These are phyloP conservation scores for Microdochium trichocladiopsis DNA, from an alignment of 2,329 filamentous ascomycete species.

Conservation along the genomic window DNA sequence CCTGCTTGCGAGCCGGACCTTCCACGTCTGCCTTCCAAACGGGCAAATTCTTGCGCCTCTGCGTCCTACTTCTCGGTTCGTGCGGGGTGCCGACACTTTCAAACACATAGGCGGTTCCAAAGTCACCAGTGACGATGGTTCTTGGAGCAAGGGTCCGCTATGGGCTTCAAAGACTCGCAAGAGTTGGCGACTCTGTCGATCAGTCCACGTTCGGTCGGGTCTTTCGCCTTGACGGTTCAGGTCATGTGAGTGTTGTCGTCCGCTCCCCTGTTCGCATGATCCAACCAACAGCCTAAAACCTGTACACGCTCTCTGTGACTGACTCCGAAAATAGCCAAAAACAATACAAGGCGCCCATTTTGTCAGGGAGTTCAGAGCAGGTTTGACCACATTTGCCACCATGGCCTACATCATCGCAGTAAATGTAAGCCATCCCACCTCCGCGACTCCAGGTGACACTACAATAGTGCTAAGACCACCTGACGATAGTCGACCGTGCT, in stretches of 20 bases:
- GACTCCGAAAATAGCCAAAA: slow-evolving; percentile 40
- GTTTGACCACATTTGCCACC: slow-evolving; percentile 71
- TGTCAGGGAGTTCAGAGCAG: slow-evolving; percentile 71
- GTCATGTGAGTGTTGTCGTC: slow-evolving; percentile 42
- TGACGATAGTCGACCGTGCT: slow-evolving; percentile 57
- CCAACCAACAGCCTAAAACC: neutral
- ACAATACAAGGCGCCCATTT: slow-evolving; percentile 65
- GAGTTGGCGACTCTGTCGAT: slow-evolving; percentile 20
- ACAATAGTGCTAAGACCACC: slow-evolving; percentile 1
- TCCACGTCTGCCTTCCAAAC: no score
- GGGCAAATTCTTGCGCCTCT: no score
- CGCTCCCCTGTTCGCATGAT: neutral
- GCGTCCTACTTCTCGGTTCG: no score
- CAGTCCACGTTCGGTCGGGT: slow-evolving; percentile 40
- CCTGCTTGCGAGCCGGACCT: no score
- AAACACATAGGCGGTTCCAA: no score
- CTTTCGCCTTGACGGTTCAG: slow-evolving; percentile 57
- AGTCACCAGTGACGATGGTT: neutral
- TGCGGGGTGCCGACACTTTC: no score
- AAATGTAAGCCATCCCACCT: slow-evolving; percentile 35
- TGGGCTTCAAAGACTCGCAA: slow-evolving; percentile 7
- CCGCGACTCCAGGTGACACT: neutral
- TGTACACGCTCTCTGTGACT: neutral
- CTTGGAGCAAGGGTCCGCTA: neutral
- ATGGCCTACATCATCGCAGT: slow-evolving; percentile 84